Conservation (phyloP, 768 basidiomycete species). For the Podaxis pistillaris region DNA sequence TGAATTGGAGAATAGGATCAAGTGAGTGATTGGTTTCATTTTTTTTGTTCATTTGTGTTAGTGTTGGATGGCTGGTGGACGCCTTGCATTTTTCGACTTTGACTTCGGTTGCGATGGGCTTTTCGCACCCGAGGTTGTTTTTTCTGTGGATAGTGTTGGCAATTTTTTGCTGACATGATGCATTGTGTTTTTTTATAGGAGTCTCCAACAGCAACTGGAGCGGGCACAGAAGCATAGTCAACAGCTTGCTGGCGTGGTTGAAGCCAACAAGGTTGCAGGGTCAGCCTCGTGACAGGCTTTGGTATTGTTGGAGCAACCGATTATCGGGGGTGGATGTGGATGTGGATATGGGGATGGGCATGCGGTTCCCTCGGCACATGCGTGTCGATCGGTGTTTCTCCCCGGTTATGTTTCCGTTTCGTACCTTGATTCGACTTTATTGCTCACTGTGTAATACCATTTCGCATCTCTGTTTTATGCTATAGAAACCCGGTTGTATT, state of each 20-base stretch:
- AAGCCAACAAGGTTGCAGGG: conserved; percentile 31
- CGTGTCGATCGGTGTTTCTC: neutral
- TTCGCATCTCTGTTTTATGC: neutral
- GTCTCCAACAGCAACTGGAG: conserved; percentile 74
- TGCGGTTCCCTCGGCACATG: neutral
- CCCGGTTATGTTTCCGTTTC: neutral
- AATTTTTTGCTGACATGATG: neutral
- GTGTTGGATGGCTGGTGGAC: neutral
- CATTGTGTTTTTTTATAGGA: conserved; percentile 41
- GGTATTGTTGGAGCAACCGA: too few species aligned
- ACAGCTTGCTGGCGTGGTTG: conserved; percentile 37
- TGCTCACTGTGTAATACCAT: conserved; percentile 1
- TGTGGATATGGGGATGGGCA: neutral
- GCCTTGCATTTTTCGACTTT: neutral
- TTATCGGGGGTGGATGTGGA: neutral
- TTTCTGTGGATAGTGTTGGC: neutral
- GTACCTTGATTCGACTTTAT: neutral
- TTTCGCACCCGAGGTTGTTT: conserved; percentile 2
- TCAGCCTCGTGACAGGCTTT: neutral
- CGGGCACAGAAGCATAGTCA: conserved; percentile 72
- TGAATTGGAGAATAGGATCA: conserved; percentile 71
- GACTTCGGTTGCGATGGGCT: neutral
- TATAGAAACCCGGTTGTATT: neutral
- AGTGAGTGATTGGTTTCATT: conserved; percentile 36
- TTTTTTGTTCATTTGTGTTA: neutral